Evolutionary conservation across 805 yeast species (phyloP).

Genomic region (Hanseniaspora osmophila): DNA sequence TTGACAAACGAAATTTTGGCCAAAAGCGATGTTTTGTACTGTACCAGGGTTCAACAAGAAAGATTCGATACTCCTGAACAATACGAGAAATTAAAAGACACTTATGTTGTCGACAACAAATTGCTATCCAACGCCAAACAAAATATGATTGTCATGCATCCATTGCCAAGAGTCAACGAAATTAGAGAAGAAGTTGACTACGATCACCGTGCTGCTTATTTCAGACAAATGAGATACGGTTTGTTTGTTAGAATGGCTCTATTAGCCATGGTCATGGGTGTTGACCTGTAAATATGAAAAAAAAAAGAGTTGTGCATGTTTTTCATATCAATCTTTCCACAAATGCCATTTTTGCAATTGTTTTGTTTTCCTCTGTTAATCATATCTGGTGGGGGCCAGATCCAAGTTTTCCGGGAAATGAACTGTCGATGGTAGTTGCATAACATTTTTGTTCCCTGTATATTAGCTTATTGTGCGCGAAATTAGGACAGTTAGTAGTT

Average conservation of each 20-base stretch:
- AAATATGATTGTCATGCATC: slow-evolving; percentile 98
- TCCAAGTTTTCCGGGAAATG: no score
- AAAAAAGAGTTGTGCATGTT: no score
- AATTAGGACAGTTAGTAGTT: neutral
- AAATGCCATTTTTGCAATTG: no score
- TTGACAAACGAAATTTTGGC: slow-evolving; percentile 78
- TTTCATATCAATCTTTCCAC: no score
- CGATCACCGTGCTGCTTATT: slow-evolving; percentile 98
- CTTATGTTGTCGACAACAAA: slow-evolving; percentile 84
- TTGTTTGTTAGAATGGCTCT: slow-evolving; percentile 97
- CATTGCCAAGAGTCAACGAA: slow-evolving; percentile 93
- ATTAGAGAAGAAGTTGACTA: slow-evolving; percentile 97
- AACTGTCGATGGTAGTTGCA: no score
- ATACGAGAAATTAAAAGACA: slow-evolving; percentile 79
- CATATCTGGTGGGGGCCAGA: no score
- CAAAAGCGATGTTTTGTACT: slow-evolving; percentile 86
- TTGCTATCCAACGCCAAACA: slow-evolving; percentile 85
- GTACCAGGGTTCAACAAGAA: slow-evolving; percentile 97
- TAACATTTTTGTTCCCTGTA: no score
- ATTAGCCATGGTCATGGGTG: slow-evolving; percentile 94
- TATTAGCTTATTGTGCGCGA: no score
- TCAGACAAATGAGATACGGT: slow-evolving; percentile 99
- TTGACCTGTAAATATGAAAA: slow-evolving; percentile 40
- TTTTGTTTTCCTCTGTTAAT: no score
- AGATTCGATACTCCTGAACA: slow-evolving; percentile 66